These are phyloP conservation scores for Cryomyces antarcticus DNA, from an alignment of 495 filamentous ascomycete species.

Conservation along the genomic window DNA sequence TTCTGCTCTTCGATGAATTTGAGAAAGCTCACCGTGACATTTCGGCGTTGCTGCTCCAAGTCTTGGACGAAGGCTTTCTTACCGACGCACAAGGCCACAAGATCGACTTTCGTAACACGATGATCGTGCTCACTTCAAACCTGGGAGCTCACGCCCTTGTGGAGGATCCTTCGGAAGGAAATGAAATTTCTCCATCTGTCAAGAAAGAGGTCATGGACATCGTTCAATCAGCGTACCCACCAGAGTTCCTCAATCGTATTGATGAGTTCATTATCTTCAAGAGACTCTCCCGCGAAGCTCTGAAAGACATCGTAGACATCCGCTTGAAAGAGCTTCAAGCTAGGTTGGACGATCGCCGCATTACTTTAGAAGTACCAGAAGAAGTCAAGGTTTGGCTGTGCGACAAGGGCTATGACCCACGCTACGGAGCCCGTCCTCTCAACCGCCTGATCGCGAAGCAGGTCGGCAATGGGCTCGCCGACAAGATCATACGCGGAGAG, in stretches of 20 bases:
- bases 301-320: slow-evolving; percentile 87
- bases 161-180: slow-evolving; percentile 28
- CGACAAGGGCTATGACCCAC: slow-evolving; percentile 72
- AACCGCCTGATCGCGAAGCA: slow-evolving; percentile 79
- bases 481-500: slow-evolving; percentile 76
- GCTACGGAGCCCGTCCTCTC: slow-evolving; percentile 80
- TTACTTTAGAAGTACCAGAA: slow-evolving; percentile 47
- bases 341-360: slow-evolving; percentile 70
- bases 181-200: slow-evolving; percentile 46
- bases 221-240: slow-evolving; percentile 57
- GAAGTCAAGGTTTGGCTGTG: slow-evolving; percentile 70
- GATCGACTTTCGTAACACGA: slow-evolving; percentile 86
- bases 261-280: slow-evolving; percentile 96
- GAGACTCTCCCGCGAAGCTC: slow-evolving; percentile 52
- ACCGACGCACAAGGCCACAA: slow-evolving; percentile 92
- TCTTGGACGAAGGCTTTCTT: slow-evolving; percentile 89
- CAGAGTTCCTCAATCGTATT: slow-evolving; percentile 90
- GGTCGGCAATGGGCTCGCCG: slow-evolving; percentile 72
- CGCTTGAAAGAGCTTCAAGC: slow-evolving; percentile 65
- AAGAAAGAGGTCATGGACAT: slow-evolving; percentile 74
- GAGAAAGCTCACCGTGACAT: slow-evolving; percentile 96
- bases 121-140: slow-evolving; percentile 92
- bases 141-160: slow-evolving; percentile 62
- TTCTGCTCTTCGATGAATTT: slow-evolving; percentile 90
- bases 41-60: slow-evolving; percentile 79